Evolutionary conservation across 78 protist species (phyloP), one percentile per base, ranked within the genome.

Genomic region (Thecamonas trahens): DNA sequence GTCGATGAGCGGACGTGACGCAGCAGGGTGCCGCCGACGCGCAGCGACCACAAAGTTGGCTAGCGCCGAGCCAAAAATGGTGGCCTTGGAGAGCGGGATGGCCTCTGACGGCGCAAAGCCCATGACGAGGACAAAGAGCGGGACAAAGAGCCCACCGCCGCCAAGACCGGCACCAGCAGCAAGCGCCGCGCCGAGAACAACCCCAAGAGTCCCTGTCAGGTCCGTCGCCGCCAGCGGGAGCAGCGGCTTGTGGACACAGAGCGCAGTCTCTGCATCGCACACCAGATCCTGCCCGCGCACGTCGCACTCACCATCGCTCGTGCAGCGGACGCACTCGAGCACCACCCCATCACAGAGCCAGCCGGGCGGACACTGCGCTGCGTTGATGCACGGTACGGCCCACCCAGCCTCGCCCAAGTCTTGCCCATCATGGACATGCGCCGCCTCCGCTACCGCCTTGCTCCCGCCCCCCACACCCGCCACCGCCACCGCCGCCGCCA

Each of bases 61-160:
- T 1, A 79, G 44, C 0, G 78, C 61, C 4, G 65, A 68, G 1
- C 77, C 88, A n/a, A 76, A 70, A 18, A 76, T 73, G 58, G 64
- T 76, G 9, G 80, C 68, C 44, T 52, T 39, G 3, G 69, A 40
- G 28, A 72, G 32, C 15, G 85, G 79, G 1, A 72, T 57, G 34
- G 80, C 78, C n/a, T 34, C 40, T 28, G 61, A 18, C n/a, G 24
- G 52, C 24, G 29, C 28, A 1, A 28, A 24, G 15, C 45, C 38
- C n/a, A 26, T 28, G 22, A 61, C 26, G 34, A 52, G 31, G 44
- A 42, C 28, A n/a, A 72, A 42, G 50, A 83, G 42, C 17, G 88
- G 88, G 24, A 83, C 80, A 15, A 74, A 67, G 35, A 83, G 37
- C 29, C 88, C 82, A 14, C 88, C 88, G 7, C 88, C 88, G 1